A percentile compares a stretch with the other conserved stretches of the same genome.
Evolutionary conservation across 192 early-diverging fungal genomes (phyloP).

Genomic region (Ambispora gerdemannii): DNA sequence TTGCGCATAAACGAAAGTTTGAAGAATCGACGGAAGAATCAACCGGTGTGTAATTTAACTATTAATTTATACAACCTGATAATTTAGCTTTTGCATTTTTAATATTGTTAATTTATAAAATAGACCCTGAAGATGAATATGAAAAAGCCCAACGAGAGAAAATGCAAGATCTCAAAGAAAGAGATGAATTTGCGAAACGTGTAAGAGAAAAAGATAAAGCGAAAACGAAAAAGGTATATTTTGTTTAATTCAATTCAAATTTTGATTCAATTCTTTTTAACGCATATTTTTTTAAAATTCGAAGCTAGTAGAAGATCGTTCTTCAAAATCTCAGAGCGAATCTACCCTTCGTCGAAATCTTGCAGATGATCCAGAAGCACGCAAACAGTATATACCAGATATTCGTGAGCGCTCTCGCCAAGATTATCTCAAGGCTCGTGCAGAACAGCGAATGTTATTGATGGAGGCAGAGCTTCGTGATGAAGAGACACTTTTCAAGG

Average conservation of each 20-base stretch:
- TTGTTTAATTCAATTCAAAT: conserved; percentile 29
- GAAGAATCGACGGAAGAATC: not conserved
- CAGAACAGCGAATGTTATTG: conserved; percentile 75
- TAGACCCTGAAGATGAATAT: conserved; percentile 47
- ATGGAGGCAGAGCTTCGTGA: conserved; percentile 77
- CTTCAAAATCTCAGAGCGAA: conserved; percentile 63
- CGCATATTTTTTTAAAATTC: not conserved
- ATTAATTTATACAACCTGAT: conserved; percentile 28
- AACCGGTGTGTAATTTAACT: not conserved
- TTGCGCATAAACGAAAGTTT: not conserved
- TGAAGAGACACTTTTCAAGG: conserved; percentile 79
- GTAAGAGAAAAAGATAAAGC: conserved; percentile 80
- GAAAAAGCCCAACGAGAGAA: conserved; percentile 52
- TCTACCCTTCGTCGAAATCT: conserved; percentile 66
- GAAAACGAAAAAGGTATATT: conserved; percentile 62
- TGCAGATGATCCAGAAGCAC: conserved; percentile 76
- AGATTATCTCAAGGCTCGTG: conserved; percentile 86
- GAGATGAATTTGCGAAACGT: conserved; percentile 86
- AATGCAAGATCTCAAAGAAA: conserved; percentile 73
- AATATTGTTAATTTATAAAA: not conserved
- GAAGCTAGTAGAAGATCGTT: conserved; percentile 66
- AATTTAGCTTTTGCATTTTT: not conserved
- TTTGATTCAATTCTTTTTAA: not conserved
- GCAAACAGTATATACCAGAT: conserved; percentile 64
- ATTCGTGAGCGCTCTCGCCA: conserved; percentile 87